Percentiles rank a stretch among this genome's conserved stretches.
Conservation (phyloP, 2,329 filamentous ascomycete genomes). For the Didymella lethalis region DNA sequence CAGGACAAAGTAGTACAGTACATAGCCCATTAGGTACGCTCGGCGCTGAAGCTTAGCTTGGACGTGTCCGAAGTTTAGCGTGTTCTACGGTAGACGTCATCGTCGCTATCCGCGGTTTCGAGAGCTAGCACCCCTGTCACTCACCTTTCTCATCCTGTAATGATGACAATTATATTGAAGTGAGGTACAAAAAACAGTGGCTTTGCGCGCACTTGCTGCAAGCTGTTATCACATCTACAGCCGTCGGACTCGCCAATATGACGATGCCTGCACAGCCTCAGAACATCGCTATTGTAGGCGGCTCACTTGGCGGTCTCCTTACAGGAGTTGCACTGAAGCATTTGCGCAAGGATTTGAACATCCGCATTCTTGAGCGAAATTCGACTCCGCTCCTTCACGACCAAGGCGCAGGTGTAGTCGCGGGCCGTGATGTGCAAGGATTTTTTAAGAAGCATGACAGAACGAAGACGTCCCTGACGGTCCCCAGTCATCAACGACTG, state of each 20-base stretch:
- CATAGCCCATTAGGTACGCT: too few species aligned
- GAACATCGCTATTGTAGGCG: slow-evolving; percentile 36
- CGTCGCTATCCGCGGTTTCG: not conserved
- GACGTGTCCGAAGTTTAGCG: not conserved
- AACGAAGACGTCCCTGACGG: slow-evolving; percentile 26
- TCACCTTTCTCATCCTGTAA: slow-evolving; percentile 8
- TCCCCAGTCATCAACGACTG: slow-evolving; percentile 31
- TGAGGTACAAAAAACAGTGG: not conserved
- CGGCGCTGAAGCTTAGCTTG: too few species aligned
- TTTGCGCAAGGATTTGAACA: slow-evolving; percentile 31
- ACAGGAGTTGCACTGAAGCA: slow-evolving; percentile 33
- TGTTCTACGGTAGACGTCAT: slow-evolving; percentile 4
- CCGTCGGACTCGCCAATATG: slow-evolving; percentile 14
- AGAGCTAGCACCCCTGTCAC: slow-evolving; percentile 3
- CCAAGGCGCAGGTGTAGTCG: slow-evolving; percentile 41
- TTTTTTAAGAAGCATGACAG: slow-evolving; percentile 36
- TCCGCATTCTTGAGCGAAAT: slow-evolving; percentile 39
- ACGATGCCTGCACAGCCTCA: slow-evolving; percentile 26
- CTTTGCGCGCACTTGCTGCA: not conserved
- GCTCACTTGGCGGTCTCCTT: slow-evolving; percentile 35
- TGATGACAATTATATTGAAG: slow-evolving; percentile 5
- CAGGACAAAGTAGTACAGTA: not conserved
- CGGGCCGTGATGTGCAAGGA: slow-evolving; percentile 30
- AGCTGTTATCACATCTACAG: not conserved
- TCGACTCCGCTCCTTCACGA: slow-evolving; percentile 36